phyloP scores from a whole-genome alignment of 1,284 basidiomycete genomes.

The Psilocybe mexicana region DNA sequence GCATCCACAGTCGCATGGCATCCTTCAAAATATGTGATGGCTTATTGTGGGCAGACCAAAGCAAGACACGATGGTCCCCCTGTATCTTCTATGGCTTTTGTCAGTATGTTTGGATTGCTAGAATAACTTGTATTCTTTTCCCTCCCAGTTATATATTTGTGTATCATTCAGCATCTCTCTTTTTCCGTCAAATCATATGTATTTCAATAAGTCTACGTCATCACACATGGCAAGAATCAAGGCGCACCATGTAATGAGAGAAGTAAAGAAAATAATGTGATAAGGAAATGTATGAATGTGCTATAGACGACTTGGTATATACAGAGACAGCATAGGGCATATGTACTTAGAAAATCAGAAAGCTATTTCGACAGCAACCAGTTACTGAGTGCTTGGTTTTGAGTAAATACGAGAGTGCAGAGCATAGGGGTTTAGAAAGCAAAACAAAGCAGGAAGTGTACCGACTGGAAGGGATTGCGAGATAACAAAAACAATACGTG shows the following conservation, averaged over 20 bases:
- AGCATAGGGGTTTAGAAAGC: constrained; percentile 11
- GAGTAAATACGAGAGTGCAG: constrained; percentile 4
- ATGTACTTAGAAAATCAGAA: constrained; percentile 16
- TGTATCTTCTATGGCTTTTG: constrained; percentile 50
- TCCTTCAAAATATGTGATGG: constrained; percentile 73
- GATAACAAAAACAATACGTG: constrained; percentile 10
- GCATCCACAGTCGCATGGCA: constrained; percentile 77
- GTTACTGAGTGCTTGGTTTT: constrained; percentile 15
- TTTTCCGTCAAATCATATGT: background rate
- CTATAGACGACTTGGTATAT: constrained; percentile 17
- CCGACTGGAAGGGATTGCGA: constrained; percentile 10
- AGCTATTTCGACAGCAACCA: constrained; percentile 20
- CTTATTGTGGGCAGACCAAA: constrained; percentile 75
- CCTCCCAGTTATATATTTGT: constrained; percentile 2
- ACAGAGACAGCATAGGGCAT: constrained; percentile 21
- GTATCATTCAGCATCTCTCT: background rate
- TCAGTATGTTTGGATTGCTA: constrained; percentile 65
- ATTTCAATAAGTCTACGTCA: constrained; percentile 1
- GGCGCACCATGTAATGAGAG: background rate
- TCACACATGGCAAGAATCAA: constrained; percentile 12
- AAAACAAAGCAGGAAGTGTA: constrained; percentile 9
- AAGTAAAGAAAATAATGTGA: background rate
- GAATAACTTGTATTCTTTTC: constrained; percentile 23
- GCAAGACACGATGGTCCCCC: constrained; percentile 58
- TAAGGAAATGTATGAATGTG: background rate